Percentiles rank a stretch among this genome's conserved stretches.
Conservation (phyloP, 345 rosid species). For the Eucalyptus victrix region DNA sequence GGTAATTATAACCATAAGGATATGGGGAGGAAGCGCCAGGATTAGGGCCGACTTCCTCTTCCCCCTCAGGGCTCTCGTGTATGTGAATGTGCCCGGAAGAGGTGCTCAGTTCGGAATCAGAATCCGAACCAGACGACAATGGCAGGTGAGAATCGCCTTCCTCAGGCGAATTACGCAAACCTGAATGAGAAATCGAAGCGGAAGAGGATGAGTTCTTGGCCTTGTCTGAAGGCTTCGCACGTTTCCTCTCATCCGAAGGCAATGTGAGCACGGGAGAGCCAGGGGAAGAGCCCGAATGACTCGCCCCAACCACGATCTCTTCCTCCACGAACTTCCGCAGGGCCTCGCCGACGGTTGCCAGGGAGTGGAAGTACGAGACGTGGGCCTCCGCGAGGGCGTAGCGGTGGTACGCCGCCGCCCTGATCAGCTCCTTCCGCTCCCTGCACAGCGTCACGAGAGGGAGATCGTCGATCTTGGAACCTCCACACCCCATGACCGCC, state of each 20-base stretch:
- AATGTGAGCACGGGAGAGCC: conserved; percentile 74
- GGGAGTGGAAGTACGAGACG: conserved; percentile 57
- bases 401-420: conserved; percentile 63
- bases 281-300: conserved; percentile 7
- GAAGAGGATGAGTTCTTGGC: conserved; percentile 31
- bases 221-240: neutral
- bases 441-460: conserved; percentile 66
- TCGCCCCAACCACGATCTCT: conserved; percentile 44
- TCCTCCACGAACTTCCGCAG: conserved; percentile 73
- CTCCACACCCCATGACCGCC: conserved; percentile 82
- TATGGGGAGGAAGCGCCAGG: neutral
- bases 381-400: conserved; percentile 87
- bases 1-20: conserved; percentile 1
- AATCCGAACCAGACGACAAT: conserved; percentile 53
- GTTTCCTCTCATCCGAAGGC: conserved; percentile 63
- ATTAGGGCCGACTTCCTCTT: neutral
- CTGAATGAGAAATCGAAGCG: conserved; percentile 53
- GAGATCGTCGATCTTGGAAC: conserved; percentile 73
- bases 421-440: conserved; percentile 60
- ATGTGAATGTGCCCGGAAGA: conserved; percentile 45
- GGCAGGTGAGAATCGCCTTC: conserved; percentile 43
- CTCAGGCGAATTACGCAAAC: conserved; percentile 4
- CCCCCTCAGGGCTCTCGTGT: conserved; percentile 10
- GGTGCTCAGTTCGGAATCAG: conserved; percentile 29
- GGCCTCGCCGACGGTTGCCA: conserved; percentile 68